Percentiles rank a stretch among this genome's conserved stretches.
These are phyloP conservation scores for Vararia minispora DNA, from an alignment of 768 basidiomycete genomes.

Conservation along the genomic window DNA sequence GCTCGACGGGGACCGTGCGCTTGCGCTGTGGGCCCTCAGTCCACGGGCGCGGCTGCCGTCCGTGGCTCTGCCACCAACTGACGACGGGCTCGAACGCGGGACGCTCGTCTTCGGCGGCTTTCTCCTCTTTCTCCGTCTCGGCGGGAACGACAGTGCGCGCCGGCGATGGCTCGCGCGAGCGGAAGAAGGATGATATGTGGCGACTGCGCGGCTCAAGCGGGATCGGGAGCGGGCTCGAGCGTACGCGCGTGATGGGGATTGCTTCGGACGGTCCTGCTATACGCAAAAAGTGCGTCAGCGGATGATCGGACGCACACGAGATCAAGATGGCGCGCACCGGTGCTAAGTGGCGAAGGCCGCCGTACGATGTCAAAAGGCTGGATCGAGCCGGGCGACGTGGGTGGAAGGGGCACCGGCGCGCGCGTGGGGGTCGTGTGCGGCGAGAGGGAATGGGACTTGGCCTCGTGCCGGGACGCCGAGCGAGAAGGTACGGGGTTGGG, in stretches of 20 bases:
- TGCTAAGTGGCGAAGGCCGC: too few relatives aligned
- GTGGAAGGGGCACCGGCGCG: background rate
- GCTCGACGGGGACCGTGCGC: constrained; percentile 17
- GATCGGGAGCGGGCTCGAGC: constrained; percentile 11
- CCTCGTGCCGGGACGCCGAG: background rate
- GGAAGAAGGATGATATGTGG: constrained; percentile 5
- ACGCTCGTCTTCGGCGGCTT: constrained; percentile 14
- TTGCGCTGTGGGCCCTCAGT: constrained; percentile 13
- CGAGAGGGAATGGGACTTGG: background rate
- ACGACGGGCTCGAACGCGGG: constrained; percentile 3
- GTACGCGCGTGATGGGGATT: constrained; percentile 9
- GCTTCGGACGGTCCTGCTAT: too few relatives aligned
- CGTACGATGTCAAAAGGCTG: too few relatives aligned
- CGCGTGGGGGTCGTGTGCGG: background rate
- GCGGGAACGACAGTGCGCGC: constrained; percentile 3
- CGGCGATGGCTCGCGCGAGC: constrained; percentile 10
- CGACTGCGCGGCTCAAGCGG: background rate
- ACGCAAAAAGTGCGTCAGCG: too few relatives aligned
- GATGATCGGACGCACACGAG: too few relatives aligned
- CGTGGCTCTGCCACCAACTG: constrained; percentile 16
- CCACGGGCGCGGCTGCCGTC: constrained; percentile 18
- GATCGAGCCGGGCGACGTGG: too few relatives aligned
- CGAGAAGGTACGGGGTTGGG: background rate
- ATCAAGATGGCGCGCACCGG: too few relatives aligned
- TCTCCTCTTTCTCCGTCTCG: constrained; percentile 1